These are phyloP conservation scores for Alternaria alternata DNA, from an alignment of 2,329 filamentous ascomycete species.

Conservation along the genomic window DNA sequence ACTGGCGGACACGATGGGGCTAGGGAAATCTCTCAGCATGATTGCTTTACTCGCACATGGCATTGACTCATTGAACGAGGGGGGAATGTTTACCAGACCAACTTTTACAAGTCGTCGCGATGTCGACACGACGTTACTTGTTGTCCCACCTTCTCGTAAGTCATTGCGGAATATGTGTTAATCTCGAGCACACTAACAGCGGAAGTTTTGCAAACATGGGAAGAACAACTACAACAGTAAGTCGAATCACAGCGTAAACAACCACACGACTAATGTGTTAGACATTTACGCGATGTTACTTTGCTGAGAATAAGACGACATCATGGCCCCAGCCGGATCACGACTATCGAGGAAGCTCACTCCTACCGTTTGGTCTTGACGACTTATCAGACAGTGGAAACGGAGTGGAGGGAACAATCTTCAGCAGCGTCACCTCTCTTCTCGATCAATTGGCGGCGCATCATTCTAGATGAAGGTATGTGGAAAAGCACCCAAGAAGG, in stretches of 20 bases:
- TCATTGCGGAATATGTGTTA: fast-evolving
- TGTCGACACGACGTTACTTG: not conserved
- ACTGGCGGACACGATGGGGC: constrained; percentile 26
- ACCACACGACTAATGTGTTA: not conserved
- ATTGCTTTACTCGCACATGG: constrained; percentile 18
- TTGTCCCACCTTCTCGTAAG: not conserved
- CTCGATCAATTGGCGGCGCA: constrained; percentile 48
- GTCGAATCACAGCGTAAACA: fast-evolving
- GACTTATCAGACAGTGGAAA: constrained; percentile 21
- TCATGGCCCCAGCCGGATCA: not conserved
- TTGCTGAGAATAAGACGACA: not conserved
- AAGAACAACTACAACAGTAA: not conserved
- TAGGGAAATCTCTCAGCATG: constrained; percentile 28
- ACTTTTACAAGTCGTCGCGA: not conserved
- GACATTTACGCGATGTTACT: not conserved
- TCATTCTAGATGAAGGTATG: constrained; percentile 45
- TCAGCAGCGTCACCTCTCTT: constrained; percentile 15
- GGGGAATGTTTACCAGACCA: not conserved
- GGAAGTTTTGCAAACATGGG: not conserved
- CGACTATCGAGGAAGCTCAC: not conserved
- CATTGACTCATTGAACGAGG: not conserved
- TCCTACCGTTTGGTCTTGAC: not conserved
- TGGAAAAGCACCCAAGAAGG: not conserved
- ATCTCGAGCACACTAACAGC: not conserved
- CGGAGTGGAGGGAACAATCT: not conserved